Base-by-base conservation (phyloP, 2,329 filamentous ascomycete species). In the Neonectria faginata region DNA sequence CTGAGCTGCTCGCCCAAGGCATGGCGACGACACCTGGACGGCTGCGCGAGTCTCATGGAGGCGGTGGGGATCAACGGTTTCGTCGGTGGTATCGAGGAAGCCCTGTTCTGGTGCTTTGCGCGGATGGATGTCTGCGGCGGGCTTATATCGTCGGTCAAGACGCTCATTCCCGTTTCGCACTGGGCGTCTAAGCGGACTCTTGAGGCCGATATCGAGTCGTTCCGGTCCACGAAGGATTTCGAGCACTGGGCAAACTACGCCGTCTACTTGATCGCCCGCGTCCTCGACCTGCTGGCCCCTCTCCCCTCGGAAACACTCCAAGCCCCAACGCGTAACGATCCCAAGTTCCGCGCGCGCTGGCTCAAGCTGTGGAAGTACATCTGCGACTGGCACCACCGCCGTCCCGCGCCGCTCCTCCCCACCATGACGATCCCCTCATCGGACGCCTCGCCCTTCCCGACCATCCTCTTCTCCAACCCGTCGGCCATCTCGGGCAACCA, bases 51-150 rank as follows among this genome's bases (percentile, higher is more conserved):
- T 55, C 73, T 86, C 0, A 82, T 86, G 66, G 79, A 84, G 66
- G 81, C 84, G 0, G 80, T 83, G 3, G 82, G 81, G 1, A 84
- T 86, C 44, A 82, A 85, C 65, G 84, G 84, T 0, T 84, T 85
- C 63, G 81, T 80, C 0, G 83, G 83, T 0, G 82, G 83, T 3
- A 76, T 84, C 3, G 78, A 84, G 16, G 81, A 85, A 68, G 83
- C 84, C 2, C 73, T 86, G 0, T 86, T 86, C 62, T 86, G 84
- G 84, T 85, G 83, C 60, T 86, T 85, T 73, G 84, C 83, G 0
- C 79, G 84, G 8, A 86, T 86, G 84, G 83, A 86, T 67, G 80
- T 86, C 25, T 85, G 83, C 58, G 83, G 84, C n/a, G 83, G 82
- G 0, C 76, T 86, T 6, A 85, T 86, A 8, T 84, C 82, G 5